Conservation (phyloP, 345 rosid species). For the Rhodomyrtus tomentosa region DNA sequence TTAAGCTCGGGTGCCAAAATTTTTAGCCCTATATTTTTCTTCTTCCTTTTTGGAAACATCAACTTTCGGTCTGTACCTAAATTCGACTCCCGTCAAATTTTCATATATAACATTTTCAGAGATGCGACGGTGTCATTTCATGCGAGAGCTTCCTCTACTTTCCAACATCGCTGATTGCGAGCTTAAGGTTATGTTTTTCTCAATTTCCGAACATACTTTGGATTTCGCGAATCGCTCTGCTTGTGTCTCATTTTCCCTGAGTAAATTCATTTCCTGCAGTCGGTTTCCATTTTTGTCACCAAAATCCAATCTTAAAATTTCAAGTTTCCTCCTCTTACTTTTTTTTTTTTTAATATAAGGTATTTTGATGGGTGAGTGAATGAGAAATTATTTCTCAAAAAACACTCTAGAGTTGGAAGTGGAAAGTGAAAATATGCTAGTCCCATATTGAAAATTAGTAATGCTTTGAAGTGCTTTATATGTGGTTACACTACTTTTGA, state of each 20-base stretch:
- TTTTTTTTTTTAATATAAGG: too few relatives aligned
- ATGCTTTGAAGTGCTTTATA: too few relatives aligned
- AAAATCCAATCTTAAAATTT: not conserved
- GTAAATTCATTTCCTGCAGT: not conserved
- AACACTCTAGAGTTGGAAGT: too few relatives aligned
- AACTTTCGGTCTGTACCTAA: not conserved
- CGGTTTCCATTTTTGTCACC: not conserved
- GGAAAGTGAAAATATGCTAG: too few relatives aligned
- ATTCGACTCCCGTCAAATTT: not conserved
- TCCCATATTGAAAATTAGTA: too few relatives aligned
- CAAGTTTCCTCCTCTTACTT: not conserved
- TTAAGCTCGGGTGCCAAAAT: not conserved
- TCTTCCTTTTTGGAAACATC: not conserved
- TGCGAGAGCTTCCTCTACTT: not conserved
- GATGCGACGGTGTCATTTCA: not conserved
- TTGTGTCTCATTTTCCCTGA: not conserved
- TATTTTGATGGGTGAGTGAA: too few relatives aligned
- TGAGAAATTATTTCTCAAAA: too few relatives aligned
- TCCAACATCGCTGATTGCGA: not conserved
- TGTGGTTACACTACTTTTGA: too few relatives aligned
- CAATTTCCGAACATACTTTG: not conserved
- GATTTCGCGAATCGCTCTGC: not conserved
- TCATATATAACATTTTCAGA: not conserved
- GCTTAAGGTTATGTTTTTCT: not conserved
- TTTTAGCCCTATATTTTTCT: rapidly evolving